phyloP scores from a whole-genome alignment of 345 rosid species.

The Aegle marmelos region DNA sequence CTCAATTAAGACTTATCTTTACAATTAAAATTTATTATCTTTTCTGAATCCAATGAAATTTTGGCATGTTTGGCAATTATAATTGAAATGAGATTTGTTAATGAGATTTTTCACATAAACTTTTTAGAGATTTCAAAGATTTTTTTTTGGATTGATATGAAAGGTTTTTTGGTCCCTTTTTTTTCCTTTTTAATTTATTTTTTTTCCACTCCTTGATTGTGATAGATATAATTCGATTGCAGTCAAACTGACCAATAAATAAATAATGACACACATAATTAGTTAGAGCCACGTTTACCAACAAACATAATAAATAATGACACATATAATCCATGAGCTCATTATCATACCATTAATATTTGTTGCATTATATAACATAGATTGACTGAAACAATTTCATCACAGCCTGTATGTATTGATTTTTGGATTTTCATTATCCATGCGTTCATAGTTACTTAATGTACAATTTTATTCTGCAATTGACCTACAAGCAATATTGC shows the following conservation, averaged over 20 bases:
- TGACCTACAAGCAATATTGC: background rate
- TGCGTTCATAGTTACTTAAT: background rate
- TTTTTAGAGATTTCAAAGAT: too few species aligned
- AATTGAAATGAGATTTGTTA: too few species aligned
- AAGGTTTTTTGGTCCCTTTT: too few species aligned
- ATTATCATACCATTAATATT: background rate
- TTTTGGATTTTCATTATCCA: background rate
- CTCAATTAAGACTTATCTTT: background rate
- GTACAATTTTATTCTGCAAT: background rate
- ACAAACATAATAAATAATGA: background rate
- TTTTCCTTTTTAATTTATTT: too few species aligned
- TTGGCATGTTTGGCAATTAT: too few species aligned
- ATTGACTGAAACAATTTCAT: background rate
- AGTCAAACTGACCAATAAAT: background rate
- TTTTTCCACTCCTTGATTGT: background rate
- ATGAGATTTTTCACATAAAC: too few species aligned
- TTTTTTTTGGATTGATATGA: too few species aligned
- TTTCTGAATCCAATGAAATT: too few species aligned
- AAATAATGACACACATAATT: conserved; percentile 2
- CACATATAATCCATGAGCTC: background rate
- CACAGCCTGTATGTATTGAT: background rate
- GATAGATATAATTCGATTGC: background rate
- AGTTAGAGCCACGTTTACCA: background rate
- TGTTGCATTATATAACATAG: background rate
- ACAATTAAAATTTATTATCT: too few species aligned